phyloP scores from a whole-genome alignment of 345 rosid species.

The Cardiospermum halicacabum region DNA sequence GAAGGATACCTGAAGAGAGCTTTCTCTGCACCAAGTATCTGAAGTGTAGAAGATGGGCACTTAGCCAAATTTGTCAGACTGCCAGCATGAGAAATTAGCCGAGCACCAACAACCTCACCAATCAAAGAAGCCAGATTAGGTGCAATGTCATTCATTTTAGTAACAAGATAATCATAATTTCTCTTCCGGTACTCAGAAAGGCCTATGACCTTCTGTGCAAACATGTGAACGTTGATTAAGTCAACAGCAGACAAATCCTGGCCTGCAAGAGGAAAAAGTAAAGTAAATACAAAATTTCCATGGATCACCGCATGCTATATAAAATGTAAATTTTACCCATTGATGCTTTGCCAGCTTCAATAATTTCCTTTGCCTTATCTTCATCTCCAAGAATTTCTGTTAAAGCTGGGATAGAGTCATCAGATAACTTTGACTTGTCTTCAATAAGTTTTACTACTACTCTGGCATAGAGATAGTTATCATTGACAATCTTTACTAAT shows the following conservation, averaged over 20 bases:
- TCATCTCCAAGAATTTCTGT: conserved; percentile 86
- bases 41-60: conserved; percentile 98
- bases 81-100: conserved; percentile 95
- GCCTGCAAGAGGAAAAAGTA: conserved; percentile 40
- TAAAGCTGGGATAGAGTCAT: conserved; percentile 50
- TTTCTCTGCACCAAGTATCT: conserved; percentile 94
- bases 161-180: conserved; percentile 71
- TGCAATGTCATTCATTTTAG: conserved; percentile 93
- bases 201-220: conserved; percentile 82
- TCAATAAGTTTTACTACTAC: conserved; percentile 64
- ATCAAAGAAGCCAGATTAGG: conserved; percentile 91
- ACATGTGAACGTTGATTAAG: conserved; percentile 73
- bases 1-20: conserved; percentile 81
- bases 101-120: conserved; percentile 92
- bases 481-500: conserved; percentile 83
- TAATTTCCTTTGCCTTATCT: conserved; percentile 81
- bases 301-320: not conserved
- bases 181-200: conserved; percentile 86
- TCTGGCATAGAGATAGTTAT: conserved; percentile 80
- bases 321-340: conserved; percentile 55
- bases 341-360: conserved; percentile 95
- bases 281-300: not conserved
- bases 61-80: conserved; percentile 96
- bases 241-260: conserved; percentile 83
- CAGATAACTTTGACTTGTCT: conserved; percentile 67